phyloP scores from a whole-genome alignment of 805 yeast species.

The Metschnikowia similis region DNA sequence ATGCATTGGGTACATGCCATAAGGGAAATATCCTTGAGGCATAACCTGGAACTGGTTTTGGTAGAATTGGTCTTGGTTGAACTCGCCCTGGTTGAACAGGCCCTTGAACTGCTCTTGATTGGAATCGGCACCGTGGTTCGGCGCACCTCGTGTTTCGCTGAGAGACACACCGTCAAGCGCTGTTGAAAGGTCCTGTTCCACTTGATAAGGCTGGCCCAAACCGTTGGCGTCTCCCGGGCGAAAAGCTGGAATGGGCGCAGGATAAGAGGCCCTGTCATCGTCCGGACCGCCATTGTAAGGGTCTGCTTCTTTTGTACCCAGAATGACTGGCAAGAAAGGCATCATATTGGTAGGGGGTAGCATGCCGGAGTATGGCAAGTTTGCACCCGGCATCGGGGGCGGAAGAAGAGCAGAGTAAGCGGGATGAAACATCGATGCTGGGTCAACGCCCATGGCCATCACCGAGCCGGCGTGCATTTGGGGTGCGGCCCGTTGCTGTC shows the following conservation, averaged over 20 bases:
- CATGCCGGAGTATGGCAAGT: not conserved
- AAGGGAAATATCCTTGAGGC: not conserved
- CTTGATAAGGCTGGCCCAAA: not conserved
- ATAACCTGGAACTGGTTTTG: not conserved
- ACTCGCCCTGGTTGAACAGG: not conserved
- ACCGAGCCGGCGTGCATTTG: constrained; percentile 38
- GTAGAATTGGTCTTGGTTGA: not conserved
- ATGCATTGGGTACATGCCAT: constrained; percentile 2
- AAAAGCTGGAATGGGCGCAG: not conserved
- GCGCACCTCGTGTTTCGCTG: not conserved
- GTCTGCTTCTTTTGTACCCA: not conserved
- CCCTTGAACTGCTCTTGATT: not conserved
- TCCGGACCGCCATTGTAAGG: not conserved
- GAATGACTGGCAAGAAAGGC: not conserved
- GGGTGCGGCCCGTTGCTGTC: constrained; percentile 28
- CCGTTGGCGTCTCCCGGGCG: not conserved
- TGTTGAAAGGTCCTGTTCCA: not conserved
- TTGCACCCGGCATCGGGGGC: not conserved
- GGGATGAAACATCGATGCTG: constrained; percentile 26
- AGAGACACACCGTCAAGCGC: not conserved
- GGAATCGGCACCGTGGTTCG: not conserved
- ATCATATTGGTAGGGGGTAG: not conserved
- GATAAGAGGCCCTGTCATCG: not conserved
- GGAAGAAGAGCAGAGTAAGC: not conserved
- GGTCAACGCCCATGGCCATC: constrained; percentile 37